Evolutionary conservation across 257 asterid genomes (phyloP).

Genomic region (Verbena officinalis): DNA sequence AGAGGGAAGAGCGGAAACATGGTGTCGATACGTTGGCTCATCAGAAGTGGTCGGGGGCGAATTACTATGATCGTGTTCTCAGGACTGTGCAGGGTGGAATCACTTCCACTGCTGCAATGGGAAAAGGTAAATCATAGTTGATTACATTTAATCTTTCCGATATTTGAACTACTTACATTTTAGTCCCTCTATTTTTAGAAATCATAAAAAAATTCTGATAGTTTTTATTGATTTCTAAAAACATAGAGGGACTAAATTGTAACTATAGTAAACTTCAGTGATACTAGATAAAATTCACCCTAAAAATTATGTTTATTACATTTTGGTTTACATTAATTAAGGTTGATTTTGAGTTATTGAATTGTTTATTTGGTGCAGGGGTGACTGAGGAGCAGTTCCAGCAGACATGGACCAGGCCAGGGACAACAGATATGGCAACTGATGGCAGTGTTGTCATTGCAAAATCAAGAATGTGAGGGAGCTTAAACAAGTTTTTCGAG

Average conservation of each 20-base stretch:
- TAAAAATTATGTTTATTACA: too few relatives aligned
- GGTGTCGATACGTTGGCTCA: constrained; percentile 99
- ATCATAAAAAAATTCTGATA: too few relatives aligned
- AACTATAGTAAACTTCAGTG: too few relatives aligned
- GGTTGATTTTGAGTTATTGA: not conserved
- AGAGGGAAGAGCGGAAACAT: constrained; percentile 82
- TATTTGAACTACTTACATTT: too few relatives aligned
- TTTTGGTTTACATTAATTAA: not conserved
- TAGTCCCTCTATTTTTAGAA: too few relatives aligned
- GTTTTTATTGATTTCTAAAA: too few relatives aligned
- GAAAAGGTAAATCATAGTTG: constrained; percentile 60
- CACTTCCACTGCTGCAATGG: constrained; percentile 98
- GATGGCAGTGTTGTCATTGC: constrained; percentile 75
- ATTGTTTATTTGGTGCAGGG: constrained; percentile 43
- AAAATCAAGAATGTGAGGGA: constrained; percentile 69
- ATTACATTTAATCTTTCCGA: too few relatives aligned
- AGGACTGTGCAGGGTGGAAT: constrained; percentile 97
- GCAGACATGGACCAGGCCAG: constrained; percentile 81
- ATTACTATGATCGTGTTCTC: constrained; percentile 87
- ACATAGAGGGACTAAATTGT: too few relatives aligned
- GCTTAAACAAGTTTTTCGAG: constrained; percentile 35
- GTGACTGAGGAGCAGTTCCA: constrained; percentile 97
- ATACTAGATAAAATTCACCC: too few relatives aligned
- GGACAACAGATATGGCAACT: constrained; percentile 53
- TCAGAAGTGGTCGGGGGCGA: constrained; percentile 99